Evolutionary conservation across 2,329 filamentous ascomycete genomes (phyloP), one percentile per base, ranked within the genome.

Genomic region (Chaetomium sp.): DNA sequence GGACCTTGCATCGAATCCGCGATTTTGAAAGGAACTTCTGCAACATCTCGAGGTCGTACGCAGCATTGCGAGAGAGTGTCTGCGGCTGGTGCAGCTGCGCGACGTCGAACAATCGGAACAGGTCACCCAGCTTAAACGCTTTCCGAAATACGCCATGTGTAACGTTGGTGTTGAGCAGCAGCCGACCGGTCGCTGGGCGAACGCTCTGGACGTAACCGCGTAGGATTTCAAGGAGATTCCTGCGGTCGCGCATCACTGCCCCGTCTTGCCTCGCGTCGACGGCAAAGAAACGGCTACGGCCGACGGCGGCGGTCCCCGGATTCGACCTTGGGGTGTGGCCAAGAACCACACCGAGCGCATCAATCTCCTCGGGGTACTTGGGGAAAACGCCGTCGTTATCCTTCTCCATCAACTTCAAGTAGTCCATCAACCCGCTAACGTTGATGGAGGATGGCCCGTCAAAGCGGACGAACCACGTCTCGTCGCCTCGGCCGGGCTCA

Each of bases 121-220:
- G 67, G 0, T 75, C 65, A 0, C 69, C 68, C 2, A 84, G 67
- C 0, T 65, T 65, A 1, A 81, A 78, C 2, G 74, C 68, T 3
- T 75, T 71, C 12, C 79, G 81, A 72, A 87, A 87, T 21, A 85
- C 78, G 3, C 80, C 81, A 67, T 85, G 81, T 0, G 82, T 81
- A 10, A 85, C 80, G 63, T 87, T 86, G 55, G 78, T 77, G 66
- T 87, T 87, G 29, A 87, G 74, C 0, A 87, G 77, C 1, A 87
- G 69, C 0, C 83, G 77, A 2, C 83, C 83, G 0, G 84, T 87
- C 0, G 81, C 81, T 0, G 83, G 75, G 6, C 84, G 82, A 2
- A 81, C 78, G 35, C 83, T 85, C 70, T 85, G 82, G 63, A 85
- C 85, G 68, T 83, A 86, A 1, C 85, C 85, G 19, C 84, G 80